phyloP scores from a whole-genome alignment of 208 protist species.

The Acanthamoeba triangularis region DNA sequence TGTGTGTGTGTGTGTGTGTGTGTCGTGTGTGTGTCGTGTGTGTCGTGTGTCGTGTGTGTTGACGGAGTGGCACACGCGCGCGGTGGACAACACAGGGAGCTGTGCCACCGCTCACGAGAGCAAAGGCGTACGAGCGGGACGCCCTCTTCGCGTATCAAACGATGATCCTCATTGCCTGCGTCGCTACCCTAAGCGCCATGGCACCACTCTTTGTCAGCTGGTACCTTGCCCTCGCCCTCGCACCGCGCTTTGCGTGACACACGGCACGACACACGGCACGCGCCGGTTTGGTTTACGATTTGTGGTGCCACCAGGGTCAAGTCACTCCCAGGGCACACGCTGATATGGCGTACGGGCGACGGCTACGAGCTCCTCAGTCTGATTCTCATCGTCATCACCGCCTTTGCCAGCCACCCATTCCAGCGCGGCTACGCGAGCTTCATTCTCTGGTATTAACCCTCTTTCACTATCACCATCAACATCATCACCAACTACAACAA shows the following conservation, averaged over 20 bases:
- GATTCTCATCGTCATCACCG: conserved; percentile 29
- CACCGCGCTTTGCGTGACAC: too few relatives aligned
- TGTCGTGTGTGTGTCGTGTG: too few relatives aligned
- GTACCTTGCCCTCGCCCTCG: background rate
- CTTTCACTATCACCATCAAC: background rate
- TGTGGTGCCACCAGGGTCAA: conserved; percentile 55
- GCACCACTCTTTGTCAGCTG: conserved; percentile 27
- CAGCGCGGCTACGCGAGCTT: background rate
- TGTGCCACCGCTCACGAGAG: background rate
- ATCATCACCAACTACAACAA: background rate
- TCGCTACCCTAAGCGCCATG: conserved; percentile 20
- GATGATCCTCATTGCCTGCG: conserved; percentile 50
- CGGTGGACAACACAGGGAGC: background rate
- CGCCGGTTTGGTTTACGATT: background rate
- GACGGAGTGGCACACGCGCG: background rate
- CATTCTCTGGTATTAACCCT: background rate
- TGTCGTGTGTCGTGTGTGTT: too few relatives aligned
- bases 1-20: too few relatives aligned
- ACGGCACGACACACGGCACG: too few relatives aligned
- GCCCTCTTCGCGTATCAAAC: background rate
- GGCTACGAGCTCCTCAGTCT: conserved; percentile 47
- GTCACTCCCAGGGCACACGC: background rate
- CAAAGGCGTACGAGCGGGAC: background rate
- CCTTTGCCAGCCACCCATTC: conserved; percentile 34
- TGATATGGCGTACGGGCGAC: background rate